Percentiles rank a stretch among this genome's conserved stretches.
These are phyloP conservation scores for Stephania yunnanensis DNA, from an alignment of 164 flowering plant genomes.

Conservation along the genomic window DNA sequence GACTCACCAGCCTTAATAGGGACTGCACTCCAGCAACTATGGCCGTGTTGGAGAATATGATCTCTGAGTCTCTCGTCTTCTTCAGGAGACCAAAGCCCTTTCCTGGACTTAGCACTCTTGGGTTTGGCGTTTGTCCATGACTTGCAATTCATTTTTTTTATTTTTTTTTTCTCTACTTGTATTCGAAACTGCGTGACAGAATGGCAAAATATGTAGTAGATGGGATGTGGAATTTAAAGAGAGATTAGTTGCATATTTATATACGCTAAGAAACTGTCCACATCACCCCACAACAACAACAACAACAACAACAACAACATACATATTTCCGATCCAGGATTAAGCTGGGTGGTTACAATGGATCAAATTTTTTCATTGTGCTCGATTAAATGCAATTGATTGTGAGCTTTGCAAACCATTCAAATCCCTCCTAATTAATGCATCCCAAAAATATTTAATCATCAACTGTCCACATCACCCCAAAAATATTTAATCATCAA, in stretches of 20 bases:
- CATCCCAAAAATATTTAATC: too few species aligned
- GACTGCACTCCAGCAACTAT: slow-evolving; percentile 80
- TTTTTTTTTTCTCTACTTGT: not conserved
- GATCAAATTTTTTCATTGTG: too few species aligned
- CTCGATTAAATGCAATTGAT: too few species aligned
- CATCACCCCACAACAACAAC: not conserved
- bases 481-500: not conserved
- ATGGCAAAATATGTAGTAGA: not conserved
- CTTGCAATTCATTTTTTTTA: slow-evolving; percentile 56
- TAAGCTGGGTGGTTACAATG: too few species aligned
- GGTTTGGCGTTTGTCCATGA: slow-evolving; percentile 21
- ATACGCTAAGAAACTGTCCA: not conserved
- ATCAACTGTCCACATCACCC: not conserved
- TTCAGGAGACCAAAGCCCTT: slow-evolving; percentile 93
- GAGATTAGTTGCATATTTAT: not conserved
- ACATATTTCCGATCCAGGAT: too few species aligned
- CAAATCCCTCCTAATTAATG: too few species aligned
- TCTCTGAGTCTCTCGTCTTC: slow-evolving; percentile 68
- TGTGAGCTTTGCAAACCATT: too few species aligned
- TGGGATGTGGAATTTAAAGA: slow-evolving; percentile 1
- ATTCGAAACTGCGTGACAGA: not conserved
- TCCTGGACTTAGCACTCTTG: slow-evolving; percentile 49
- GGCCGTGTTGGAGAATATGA: slow-evolving; percentile 56
- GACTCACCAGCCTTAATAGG: slow-evolving; percentile 65
- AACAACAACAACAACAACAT: too few species aligned